Evolutionary conservation across 371 early-diverging fungal genomes (phyloP).

Genomic region (Haplosporangium sp.): DNA sequence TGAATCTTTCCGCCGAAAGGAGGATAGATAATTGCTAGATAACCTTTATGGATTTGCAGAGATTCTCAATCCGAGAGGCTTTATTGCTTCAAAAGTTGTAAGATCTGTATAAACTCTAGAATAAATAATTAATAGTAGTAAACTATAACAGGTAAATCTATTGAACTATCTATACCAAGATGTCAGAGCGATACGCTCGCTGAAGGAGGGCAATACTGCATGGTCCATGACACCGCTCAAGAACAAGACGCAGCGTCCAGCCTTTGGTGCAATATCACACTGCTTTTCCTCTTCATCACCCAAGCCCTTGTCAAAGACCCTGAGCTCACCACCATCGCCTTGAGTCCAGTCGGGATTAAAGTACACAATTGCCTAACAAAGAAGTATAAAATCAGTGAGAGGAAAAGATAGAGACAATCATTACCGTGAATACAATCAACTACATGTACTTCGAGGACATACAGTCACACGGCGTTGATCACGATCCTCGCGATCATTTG

Average conservation of each 20-base stretch:
- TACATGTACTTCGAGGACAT: not conserved
- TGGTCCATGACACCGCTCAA: conserved; percentile 74
- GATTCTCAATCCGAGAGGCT: no score
- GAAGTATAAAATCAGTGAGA: not conserved
- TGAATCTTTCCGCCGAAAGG: no score
- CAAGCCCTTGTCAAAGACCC: conserved; percentile 61
- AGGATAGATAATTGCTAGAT: not conserved
- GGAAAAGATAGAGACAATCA: not conserved
- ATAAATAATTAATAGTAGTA: no score
- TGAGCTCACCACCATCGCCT: conserved; percentile 69
- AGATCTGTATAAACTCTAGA: no score
- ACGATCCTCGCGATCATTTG: conserved; percentile 63
- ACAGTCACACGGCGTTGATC: conserved; percentile 72
- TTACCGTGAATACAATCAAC: not conserved
- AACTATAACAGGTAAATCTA: not conserved
- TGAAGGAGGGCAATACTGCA: conserved; percentile 67
- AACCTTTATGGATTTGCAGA: not conserved
- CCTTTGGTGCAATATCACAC: conserved; percentile 59
- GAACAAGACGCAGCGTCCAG: conserved; percentile 70
- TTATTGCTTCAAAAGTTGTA: not conserved
- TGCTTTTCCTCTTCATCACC: conserved; percentile 62
- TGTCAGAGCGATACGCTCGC: conserved; percentile 64
- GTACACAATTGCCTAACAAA: conserved; percentile 62
- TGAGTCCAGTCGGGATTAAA: conserved; percentile 65
- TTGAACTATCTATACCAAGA: conserved; percentile 64